phyloP scores from a whole-genome alignment of 2,329 filamentous ascomycete genomes.

The Fusarium tuaranense region DNA sequence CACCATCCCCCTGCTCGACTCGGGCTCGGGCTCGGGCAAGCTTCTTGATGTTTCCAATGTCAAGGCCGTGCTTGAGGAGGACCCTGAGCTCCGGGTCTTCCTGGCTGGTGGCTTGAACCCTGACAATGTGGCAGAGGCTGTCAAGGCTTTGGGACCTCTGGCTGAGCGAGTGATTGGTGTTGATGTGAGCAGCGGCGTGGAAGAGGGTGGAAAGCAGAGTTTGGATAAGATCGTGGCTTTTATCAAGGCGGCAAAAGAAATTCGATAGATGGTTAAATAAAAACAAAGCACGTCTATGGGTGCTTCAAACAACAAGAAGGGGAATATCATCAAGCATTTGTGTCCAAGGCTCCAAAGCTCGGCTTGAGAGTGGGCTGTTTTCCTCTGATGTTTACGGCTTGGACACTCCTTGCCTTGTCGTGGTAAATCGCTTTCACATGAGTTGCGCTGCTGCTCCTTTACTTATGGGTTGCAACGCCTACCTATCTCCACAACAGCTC shows the following conservation, averaged over 20 bases:
- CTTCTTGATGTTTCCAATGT: slow-evolving; percentile 79
- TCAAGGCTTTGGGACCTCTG: slow-evolving; percentile 72
- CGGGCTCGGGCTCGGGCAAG: slow-evolving; percentile 86
- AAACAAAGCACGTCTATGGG: not conserved
- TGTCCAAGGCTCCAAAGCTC: not conserved
- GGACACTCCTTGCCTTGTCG: not conserved
- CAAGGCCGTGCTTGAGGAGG: slow-evolving; percentile 72
- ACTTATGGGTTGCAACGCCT: slow-evolving; percentile 14
- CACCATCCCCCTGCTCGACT: slow-evolving; percentile 85
- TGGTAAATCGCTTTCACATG: not conserved
- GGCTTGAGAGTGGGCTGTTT: not conserved
- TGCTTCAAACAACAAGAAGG: not conserved
- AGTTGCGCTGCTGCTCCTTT: not conserved
- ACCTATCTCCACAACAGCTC: slow-evolving; percentile 6
- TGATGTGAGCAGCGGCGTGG: slow-evolving; percentile 95
- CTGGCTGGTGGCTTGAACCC: slow-evolving; percentile 88
- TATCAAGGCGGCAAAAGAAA: slow-evolving; percentile 77
- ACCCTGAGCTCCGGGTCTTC: slow-evolving; percentile 78
- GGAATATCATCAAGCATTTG: not conserved
- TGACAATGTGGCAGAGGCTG: slow-evolving; percentile 77
- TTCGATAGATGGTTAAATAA: slow-evolving; percentile 54
- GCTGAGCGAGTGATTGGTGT: slow-evolving; percentile 79
- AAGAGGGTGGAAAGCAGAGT: slow-evolving; percentile 84
- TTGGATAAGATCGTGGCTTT: slow-evolving; percentile 85
- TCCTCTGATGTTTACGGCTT: not conserved